phyloP scores from a whole-genome alignment of 2,329 filamentous ascomycete species.

The Ceratocystis variospora region DNA sequence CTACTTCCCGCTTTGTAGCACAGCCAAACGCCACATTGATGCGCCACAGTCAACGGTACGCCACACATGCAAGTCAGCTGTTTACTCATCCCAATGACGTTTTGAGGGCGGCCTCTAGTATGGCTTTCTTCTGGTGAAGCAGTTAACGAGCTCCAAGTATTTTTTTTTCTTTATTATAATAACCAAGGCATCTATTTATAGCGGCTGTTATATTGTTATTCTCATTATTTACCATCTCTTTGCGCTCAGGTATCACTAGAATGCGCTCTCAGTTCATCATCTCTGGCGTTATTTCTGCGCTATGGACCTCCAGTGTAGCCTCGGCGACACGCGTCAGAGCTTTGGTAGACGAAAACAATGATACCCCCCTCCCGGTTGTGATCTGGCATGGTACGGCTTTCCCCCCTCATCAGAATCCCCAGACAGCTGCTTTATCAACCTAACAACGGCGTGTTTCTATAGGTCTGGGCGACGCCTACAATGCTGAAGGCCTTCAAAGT shows the following conservation, averaged over 20 bases:
- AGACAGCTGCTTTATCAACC: neutral
- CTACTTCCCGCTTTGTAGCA: neutral
- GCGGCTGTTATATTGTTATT: neutral
- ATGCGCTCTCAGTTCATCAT: slow-evolving; percentile 16
- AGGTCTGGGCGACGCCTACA: slow-evolving; percentile 57
- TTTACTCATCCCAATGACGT: neutral
- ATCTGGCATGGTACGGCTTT: slow-evolving; percentile 65
- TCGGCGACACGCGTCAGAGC: slow-evolving; percentile 25
- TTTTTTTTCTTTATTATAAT: neutral
- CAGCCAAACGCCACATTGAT: neutral
- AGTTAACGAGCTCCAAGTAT: neutral
- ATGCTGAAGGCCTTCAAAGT: slow-evolving; percentile 56
- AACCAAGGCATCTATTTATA: neutral
- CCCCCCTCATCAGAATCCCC: neutral
- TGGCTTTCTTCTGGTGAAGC: neutral
- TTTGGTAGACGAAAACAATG: slow-evolving; percentile 29
- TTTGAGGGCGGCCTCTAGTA: neutral
- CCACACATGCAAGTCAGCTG: neutral
- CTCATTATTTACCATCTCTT: neutral
- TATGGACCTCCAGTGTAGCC: slow-evolving; percentile 20
- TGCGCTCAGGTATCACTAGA: neutral
- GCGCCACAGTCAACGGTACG: neutral
- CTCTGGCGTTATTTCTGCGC: slow-evolving; percentile 8
- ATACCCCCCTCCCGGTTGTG: slow-evolving; percentile 70
- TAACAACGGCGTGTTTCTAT: slow-evolving; percentile 19